Percentiles rank a stretch among this genome's conserved stretches.
Conservation (phyloP, 352 stramenopile species). For the Globisporangium yorkense region DNA sequence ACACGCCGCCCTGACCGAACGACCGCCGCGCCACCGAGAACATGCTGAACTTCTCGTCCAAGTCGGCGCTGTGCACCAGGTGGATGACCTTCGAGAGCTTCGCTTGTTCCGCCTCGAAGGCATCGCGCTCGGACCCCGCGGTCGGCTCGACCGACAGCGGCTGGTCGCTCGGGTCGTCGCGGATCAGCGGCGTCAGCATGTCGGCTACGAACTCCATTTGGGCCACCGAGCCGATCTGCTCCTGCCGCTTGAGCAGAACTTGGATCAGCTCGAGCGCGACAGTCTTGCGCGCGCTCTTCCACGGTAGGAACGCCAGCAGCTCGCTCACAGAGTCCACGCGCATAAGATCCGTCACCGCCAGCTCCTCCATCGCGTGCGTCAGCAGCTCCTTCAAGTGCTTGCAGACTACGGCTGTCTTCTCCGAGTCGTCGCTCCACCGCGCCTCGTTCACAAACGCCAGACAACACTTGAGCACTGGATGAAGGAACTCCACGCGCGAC, state of each 20-base stretch:
- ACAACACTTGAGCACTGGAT: slow-evolving; percentile 23
- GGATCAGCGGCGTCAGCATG: slow-evolving; percentile 89
- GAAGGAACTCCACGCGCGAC: slow-evolving; percentile 15
- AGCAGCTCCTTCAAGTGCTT: slow-evolving; percentile 15
- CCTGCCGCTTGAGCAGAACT: slow-evolving; percentile 33
- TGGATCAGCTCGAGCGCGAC: slow-evolving; percentile 45
- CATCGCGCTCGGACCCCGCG: slow-evolving; percentile 21
- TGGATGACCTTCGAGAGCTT: slow-evolving; percentile 93
- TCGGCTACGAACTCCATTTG: slow-evolving; percentile 55
- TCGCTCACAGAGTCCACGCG: slow-evolving; percentile 26
- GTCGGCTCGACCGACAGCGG: slow-evolving; percentile 18
- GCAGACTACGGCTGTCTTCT: slow-evolving; percentile 4
- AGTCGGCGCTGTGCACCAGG: slow-evolving; percentile 81
- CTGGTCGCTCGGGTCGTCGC: slow-evolving; percentile 55
- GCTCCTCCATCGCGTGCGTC: slow-evolving; percentile 11
- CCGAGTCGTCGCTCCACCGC: slow-evolving; percentile 1
- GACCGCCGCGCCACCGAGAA: slow-evolving; percentile 58
- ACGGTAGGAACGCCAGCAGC: slow-evolving; percentile 40
- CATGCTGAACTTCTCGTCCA: slow-evolving; percentile 51
- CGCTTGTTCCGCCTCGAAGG: slow-evolving; percentile 85
- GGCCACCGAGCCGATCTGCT: slow-evolving; percentile 24
- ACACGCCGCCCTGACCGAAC: slow-evolving; percentile 82
- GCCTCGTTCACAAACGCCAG: slow-evolving; percentile 25
- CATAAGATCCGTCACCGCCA: slow-evolving; percentile 37
- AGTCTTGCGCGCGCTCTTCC: slow-evolving; percentile 45